Base-by-base conservation (phyloP, 495 filamentous ascomycete species). In the Pseudomonodictys pantanalensis region DNA sequence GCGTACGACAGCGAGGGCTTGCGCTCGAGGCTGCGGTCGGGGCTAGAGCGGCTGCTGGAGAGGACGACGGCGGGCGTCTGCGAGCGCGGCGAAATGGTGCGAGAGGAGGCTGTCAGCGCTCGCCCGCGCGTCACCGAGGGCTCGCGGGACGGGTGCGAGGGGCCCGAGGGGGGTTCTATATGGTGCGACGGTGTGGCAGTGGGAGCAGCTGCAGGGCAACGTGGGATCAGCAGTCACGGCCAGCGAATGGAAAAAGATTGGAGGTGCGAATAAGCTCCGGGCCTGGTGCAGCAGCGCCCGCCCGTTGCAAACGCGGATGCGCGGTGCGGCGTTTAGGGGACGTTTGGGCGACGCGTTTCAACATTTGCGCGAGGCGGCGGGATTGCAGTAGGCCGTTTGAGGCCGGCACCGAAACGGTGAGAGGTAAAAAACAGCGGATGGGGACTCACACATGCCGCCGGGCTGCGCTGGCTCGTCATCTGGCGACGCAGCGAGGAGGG, bases 1-100 rank as follows among this genome's bases (percentile, higher is more conserved):
- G 87, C 88, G 74, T 97, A 95, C 11, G 86, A 72, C 35, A 79
- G 78, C 6, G 86, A 88, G 29, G 85, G 78, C 53, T 81, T 79
- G 52, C 90, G 81, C 71, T 93, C 91, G 63, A 90, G 76, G 57
- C 74, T 73, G 51, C 51, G 66, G 46, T 64, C 70, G 42, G 58
- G 67, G 42, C 52, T 64, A 22, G 66, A 52, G 30, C 52, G 51
- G 55, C 46, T 59, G 50, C 54, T 66, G 20, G 67, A 20, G 43
- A 68, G 53, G 33, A 60, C 35, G 39, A 66, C 47, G 12, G 52
- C 66, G 26, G 68, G 64, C n/a, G 72, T 70, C 46, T 68, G 60
- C 22, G 60, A 64, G 42, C 70, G 64, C 30, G 70, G 65, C 25
- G 72, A 72, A 62, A 63, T 12, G 38, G 52, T 64, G 57, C 67